These are phyloP conservation scores for Tricholoma hemisulphureum DNA, from an alignment of 768 basidiomycete genomes.

Conservation along the genomic window DNA sequence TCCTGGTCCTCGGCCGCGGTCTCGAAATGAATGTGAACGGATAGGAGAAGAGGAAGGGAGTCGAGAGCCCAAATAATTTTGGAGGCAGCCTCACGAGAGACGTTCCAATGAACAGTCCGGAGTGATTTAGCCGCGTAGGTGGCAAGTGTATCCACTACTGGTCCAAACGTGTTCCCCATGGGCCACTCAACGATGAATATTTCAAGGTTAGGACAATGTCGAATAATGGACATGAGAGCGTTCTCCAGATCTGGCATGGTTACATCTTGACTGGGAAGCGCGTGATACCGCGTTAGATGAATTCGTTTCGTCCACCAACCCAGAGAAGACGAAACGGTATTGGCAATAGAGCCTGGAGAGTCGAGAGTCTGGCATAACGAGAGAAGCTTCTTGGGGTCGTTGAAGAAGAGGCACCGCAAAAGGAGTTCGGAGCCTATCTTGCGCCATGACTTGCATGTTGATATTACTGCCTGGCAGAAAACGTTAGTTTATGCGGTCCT, in stretches of 20 bases:
- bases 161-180: slow-evolving; percentile 55
- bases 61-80: slow-evolving; percentile 75
- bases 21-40: slow-evolving; percentile 57
- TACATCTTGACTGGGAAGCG: slow-evolving; percentile 32
- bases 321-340: slow-evolving; percentile 43
- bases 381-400: slow-evolving; percentile 54
- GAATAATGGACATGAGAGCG: slow-evolving; percentile 56
- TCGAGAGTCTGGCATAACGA: slow-evolving; percentile 53
- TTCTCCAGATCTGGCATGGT: slow-evolving; percentile 50
- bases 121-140: slow-evolving; percentile 49
- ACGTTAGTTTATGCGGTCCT: not conserved
- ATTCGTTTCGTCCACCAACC: slow-evolving; percentile 76
- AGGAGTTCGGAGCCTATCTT: slow-evolving; percentile 62
- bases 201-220: slow-evolving; percentile 69
- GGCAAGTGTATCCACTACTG: slow-evolving; percentile 63
- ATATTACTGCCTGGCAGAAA: slow-evolving; percentile 58
- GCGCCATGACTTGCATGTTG: slow-evolving; percentile 66
- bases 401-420: slow-evolving; percentile 68
- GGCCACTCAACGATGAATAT: slow-evolving; percentile 71
- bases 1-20: slow-evolving; percentile 32
- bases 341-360: slow-evolving; percentile 34
- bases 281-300: slow-evolving; percentile 59
- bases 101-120: slow-evolving; percentile 60
- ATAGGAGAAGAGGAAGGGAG: slow-evolving; percentile 54
- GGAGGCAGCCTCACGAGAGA: slow-evolving; percentile 52